Conservation (phyloP, 2,329 filamentous ascomycete species). For the Dactylonectria estremocensis region DNA sequence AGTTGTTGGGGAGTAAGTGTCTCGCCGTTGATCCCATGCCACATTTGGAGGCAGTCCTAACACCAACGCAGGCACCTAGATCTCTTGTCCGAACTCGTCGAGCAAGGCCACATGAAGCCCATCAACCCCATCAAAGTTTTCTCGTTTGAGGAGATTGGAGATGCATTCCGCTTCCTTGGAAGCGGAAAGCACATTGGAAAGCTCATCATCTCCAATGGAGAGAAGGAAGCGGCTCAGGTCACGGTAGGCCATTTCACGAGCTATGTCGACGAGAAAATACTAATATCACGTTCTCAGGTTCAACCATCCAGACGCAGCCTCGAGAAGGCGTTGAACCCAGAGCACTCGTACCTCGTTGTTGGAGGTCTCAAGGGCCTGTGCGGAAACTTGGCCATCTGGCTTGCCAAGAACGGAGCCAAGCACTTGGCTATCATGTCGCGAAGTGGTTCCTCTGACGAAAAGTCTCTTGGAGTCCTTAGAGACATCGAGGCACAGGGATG, state of each 20-base stretch:
- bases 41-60: neutral
- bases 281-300: neutral
- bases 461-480: slow-evolving; percentile 37
- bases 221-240: slow-evolving; percentile 12
- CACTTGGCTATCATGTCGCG: slow-evolving; percentile 50
- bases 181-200: slow-evolving; percentile 59
- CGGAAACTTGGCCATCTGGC: slow-evolving; percentile 51
- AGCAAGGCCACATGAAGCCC: slow-evolving; percentile 36
- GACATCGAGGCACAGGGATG: slow-evolving; percentile 8
- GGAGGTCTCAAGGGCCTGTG: slow-evolving; percentile 57
- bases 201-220: slow-evolving; percentile 35
- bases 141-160: slow-evolving; percentile 47
- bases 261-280: neutral
- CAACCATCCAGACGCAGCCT: slow-evolving; percentile 10
- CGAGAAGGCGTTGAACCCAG: neutral
- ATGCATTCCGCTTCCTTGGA: slow-evolving; percentile 59
- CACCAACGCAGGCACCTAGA: slow-evolving; percentile 23
- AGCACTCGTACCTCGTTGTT: slow-evolving; percentile 53
- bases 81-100: slow-evolving; percentile 36
- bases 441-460: slow-evolving; percentile 50
- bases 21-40: neutral
- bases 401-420: slow-evolving; percentile 52
- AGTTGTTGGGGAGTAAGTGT: slow-evolving; percentile 7
- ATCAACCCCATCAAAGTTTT: slow-evolving; percentile 45
- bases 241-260: neutral